These are phyloP conservation scores for Trichoderma erinaceum DNA, from an alignment of 495 filamentous ascomycete genomes.

Conservation along the genomic window DNA sequence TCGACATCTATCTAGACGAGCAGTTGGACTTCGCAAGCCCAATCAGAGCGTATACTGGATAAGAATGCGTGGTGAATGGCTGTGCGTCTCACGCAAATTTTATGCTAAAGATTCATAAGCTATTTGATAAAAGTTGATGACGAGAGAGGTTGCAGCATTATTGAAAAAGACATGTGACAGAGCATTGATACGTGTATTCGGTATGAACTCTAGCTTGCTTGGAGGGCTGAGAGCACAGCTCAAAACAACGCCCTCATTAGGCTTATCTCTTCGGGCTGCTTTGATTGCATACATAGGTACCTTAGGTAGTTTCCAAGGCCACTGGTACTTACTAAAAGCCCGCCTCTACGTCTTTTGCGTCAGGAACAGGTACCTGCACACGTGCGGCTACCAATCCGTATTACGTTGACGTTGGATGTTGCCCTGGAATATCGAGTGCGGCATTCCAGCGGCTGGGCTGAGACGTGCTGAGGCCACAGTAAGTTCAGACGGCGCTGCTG, in stretches of 20 bases:
- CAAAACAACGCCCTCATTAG: too few relatives aligned
- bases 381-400: too few relatives aligned
- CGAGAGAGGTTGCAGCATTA: neutral
- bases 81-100: neutral
- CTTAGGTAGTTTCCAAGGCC: too few relatives aligned
- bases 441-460: constrained; percentile 4
- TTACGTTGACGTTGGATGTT: too few relatives aligned
- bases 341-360: neutral
- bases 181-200: neutral
- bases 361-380: too few relatives aligned
- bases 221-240: too few relatives aligned
- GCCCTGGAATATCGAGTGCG: neutral
- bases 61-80: neutral
- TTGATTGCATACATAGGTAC: too few relatives aligned
- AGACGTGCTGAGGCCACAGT: neutral
- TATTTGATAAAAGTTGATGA: neutral
- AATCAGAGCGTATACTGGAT: neutral
- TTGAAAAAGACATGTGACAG: neutral
- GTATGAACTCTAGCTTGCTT: too few relatives aligned
- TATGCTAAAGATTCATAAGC: neutral
- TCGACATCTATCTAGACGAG: neutral
- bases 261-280: too few relatives aligned
- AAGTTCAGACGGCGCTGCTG: constrained; percentile 4
- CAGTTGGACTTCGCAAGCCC: neutral
- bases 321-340: neutral